Percentiles rank a stretch among this genome's conserved stretches.
Evolutionary conservation across 441 rosid genomes (phyloP).

Genomic region (Raphanus hybrid): DNA sequence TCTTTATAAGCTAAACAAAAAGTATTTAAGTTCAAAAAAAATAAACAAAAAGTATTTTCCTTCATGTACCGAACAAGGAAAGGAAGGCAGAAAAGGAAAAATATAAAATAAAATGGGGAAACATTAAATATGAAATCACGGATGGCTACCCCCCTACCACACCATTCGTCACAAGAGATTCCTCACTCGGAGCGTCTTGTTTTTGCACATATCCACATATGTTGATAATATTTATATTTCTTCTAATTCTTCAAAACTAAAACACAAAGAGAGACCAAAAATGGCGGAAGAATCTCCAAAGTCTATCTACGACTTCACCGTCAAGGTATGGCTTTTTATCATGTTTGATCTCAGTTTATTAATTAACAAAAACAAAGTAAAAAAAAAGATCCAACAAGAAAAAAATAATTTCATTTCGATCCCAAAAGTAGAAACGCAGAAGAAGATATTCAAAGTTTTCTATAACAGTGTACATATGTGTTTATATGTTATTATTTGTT

Average conservation of each 20-base stretch:
- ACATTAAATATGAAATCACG: constrained; percentile 22
- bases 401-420: not conserved
- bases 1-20: not conserved
- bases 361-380: not conserved
- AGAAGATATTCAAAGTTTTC: not conserved
- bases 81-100: not conserved
- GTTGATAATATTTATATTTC: not conserved
- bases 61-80: not conserved
- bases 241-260: constrained; percentile 8
- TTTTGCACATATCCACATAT: not conserved
- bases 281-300: constrained; percentile 67
- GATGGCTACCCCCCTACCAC: constrained; percentile 24
- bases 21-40: no score
- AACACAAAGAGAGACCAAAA: constrained; percentile 33
- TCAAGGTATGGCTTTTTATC: constrained; percentile 57
- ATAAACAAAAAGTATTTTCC: no score
- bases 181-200: constrained; percentile 24
- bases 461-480: no score
- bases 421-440: not conserved
- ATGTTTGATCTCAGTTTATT: constrained; percentile 7
- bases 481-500: not conserved
- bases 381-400: not conserved
- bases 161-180: constrained; percentile 28
- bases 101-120: not conserved
- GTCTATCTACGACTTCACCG: constrained; percentile 79